Evolutionary conservation across 2,329 filamentous ascomycete species (phyloP), one percentile per base, ranked within the genome.

Genomic region (Grosmannia serpens): DNA sequence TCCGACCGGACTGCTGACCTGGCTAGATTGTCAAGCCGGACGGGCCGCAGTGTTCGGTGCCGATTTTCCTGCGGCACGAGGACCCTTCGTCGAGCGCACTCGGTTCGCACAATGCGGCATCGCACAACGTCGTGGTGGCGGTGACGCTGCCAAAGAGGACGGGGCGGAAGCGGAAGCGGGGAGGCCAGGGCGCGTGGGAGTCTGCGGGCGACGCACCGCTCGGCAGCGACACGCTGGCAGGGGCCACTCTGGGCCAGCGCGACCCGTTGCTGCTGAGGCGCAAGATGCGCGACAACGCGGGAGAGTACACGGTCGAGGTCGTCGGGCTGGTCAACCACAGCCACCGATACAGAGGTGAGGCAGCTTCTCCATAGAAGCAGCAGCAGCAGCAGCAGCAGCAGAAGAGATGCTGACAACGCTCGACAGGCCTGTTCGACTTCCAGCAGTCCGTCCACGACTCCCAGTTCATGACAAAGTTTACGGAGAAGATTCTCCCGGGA

Each of bases 111-210:
- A 88, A 86, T 67, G 82, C 86, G 35, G 74, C 82, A 24, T 88
- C 89, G 11, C 89, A 91, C 68, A 95, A 96, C 67, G 75, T 97
- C 24, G 78, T 97, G 24, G 77, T 99, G 57, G 91, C 91, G 69
- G 79, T 99, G 58, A 91, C 87, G 0, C 83, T 97, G 1, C 92
- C 94, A 0, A 94, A 86, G 70, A 79, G 89, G 58, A 96, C 91
- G 2, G 91, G 91, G 3, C 82, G 90, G 61, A 95, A 88, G 71
- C 82, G 91, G 60, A 96, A 91, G 73, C 79, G 86, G 64, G 91
- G 89, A n/a, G 84, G 83, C 6, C 70, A 85, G 58, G 86, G 78
- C 5, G 84, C 86, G 0, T 92, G 64, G 62, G 81, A 86, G 63
- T 73, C 77, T 22, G 61, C 44, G 2, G 8, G 38, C 1, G 7